Percentiles rank a stretch among this genome's conserved stretches.
Evolutionary conservation across 352 stramenopile genomes (phyloP).

Genomic region (Globisporangium cederbergense): DNA sequence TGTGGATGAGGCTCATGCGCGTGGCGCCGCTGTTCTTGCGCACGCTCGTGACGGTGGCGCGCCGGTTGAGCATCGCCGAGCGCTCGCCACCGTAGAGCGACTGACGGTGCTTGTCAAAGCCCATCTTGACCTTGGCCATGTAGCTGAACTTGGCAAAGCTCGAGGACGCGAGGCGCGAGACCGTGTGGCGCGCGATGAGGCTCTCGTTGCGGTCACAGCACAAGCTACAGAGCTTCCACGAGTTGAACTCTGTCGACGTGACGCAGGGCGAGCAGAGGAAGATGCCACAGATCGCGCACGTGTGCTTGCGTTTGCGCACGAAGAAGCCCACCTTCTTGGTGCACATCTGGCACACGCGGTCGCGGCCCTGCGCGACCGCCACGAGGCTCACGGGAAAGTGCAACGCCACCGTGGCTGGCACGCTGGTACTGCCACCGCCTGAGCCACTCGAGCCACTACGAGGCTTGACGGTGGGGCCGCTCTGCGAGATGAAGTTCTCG

Average conservation of each 20-base stretch:
- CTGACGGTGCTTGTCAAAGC: constrained; percentile 17
- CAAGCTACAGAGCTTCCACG: constrained; percentile 53
- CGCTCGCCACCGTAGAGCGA: constrained; percentile 20
- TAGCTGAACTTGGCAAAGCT: constrained; percentile 22
- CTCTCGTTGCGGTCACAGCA: constrained; percentile 65
- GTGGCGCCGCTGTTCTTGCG: constrained; percentile 18
- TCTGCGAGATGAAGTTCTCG: constrained; percentile 37
- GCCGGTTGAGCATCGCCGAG: constrained; percentile 18
- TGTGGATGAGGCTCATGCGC: constrained; percentile 17
- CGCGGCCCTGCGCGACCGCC: constrained; percentile 31
- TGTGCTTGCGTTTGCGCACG: constrained; percentile 52
- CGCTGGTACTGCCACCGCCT: constrained; percentile 8
- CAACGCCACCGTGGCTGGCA: constrained; percentile 21
- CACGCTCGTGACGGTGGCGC: constrained; percentile 15
- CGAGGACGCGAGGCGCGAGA: constrained; percentile 45
- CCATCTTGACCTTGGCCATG: constrained; percentile 23
- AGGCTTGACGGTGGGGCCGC: neutral
- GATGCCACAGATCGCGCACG: constrained; percentile 62
- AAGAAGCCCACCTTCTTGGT: constrained; percentile 58
- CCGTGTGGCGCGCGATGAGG: constrained; percentile 49
- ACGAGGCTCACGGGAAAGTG: constrained; percentile 23
- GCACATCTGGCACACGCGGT: constrained; percentile 65
- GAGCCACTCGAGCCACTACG: constrained; percentile 4
- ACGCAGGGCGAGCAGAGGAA: constrained; percentile 60
- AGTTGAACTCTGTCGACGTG: constrained; percentile 58